These are phyloP conservation scores for Gypsophila paniculata DNA, from an alignment of 179 eudicot genomes.

Conservation along the genomic window DNA sequence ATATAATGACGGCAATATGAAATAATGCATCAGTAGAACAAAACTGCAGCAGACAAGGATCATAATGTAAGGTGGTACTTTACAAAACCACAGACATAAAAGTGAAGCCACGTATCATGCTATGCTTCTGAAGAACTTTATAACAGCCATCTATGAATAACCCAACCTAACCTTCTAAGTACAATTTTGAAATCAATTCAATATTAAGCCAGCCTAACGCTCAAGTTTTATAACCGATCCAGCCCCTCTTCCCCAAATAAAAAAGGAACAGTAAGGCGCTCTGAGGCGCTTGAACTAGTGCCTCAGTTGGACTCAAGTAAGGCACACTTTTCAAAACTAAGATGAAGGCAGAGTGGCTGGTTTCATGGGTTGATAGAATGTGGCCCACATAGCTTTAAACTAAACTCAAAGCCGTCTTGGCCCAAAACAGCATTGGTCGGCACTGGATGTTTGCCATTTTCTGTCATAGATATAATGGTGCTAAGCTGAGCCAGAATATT, in stretches of 20 bases:
- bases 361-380: background rate
- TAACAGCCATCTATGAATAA: too few relatives aligned
- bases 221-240: too few relatives aligned
- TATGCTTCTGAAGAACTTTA: too few relatives aligned
- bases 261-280: background rate
- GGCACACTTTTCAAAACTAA: background rate
- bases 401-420: background rate
- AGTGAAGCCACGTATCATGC: too few relatives aligned
- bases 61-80: background rate
- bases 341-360: background rate
- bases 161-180: too few relatives aligned
- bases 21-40: background rate
- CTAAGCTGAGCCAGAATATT: background rate
- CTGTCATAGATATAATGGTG: too few relatives aligned
- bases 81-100: too few relatives aligned
- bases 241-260: too few relatives aligned
- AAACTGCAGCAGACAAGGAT: background rate
- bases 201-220: too few relatives aligned
- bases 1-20: background rate
- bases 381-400: too few relatives aligned
- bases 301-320: background rate
- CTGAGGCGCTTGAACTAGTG: background rate
- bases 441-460: background rate
- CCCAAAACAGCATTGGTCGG: background rate
- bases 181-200: too few relatives aligned